A percentile compares a stretch with the other conserved stretches of the same genome.
These are phyloP conservation scores for Ziziphus jujuba DNA, from an alignment of 306 rosid species.

Conservation along the genomic window DNA sequence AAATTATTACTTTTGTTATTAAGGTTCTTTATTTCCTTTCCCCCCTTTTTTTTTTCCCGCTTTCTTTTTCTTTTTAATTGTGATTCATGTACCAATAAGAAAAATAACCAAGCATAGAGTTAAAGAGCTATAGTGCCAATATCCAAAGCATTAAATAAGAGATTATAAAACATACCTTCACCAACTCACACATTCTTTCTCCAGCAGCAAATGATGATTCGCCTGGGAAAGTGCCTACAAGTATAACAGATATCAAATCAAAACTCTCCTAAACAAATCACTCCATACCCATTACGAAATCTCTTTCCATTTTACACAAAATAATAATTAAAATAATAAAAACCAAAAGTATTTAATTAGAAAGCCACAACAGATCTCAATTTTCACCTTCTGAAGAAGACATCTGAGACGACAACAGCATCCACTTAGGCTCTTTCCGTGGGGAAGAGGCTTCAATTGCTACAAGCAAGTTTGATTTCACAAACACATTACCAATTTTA, in stretches of 20 bases:
- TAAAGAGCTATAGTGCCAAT: not conserved
- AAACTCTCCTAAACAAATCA: not conserved
- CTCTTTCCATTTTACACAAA: not conserved
- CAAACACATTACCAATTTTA: slow-evolving; percentile 23
- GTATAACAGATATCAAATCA: slow-evolving; percentile 24
- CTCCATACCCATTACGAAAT: not conserved
- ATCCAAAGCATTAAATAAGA: not conserved
- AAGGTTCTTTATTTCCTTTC: not conserved
- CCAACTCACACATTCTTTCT: slow-evolving; percentile 83
- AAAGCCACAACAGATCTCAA: slow-evolving; percentile 1
- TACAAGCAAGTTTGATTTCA: slow-evolving; percentile 37
- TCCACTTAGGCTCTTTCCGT: slow-evolving; percentile 61
- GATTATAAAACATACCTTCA: slow-evolving; percentile 60
- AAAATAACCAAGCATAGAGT: not conserved
- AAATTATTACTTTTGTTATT: not conserved
- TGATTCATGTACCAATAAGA: not conserved
- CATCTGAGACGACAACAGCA: slow-evolving; percentile 54
- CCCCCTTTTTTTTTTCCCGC: too few species aligned
- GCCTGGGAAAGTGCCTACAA: slow-evolving; percentile 49
- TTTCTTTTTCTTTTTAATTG: not conserved
- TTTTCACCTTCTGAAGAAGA: slow-evolving; percentile 52
- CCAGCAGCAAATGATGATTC: slow-evolving; percentile 76
- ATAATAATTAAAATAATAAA: not conserved
- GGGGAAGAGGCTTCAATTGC: slow-evolving; percentile 91
- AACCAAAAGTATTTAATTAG: not conserved